Percentiles rank a stretch among this genome's conserved stretches.
These are phyloP conservation scores for Coccomyxa sp. DNA, from an alignment of 139 green algal species.

Conservation along the genomic window DNA sequence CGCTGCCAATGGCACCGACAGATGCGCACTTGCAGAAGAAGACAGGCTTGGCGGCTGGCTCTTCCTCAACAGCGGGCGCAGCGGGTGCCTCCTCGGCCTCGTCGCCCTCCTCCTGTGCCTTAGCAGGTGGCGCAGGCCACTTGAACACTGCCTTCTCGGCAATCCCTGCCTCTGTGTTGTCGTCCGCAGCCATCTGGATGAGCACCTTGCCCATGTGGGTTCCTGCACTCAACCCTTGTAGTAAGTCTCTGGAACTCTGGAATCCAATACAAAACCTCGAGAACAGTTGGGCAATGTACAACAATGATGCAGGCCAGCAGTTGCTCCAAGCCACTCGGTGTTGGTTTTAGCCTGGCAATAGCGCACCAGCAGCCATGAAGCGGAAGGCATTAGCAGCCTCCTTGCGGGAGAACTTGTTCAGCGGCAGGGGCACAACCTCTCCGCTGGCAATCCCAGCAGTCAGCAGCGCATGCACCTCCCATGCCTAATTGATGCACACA, in stretches of 20 bases:
- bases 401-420: background rate
- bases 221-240: background rate
- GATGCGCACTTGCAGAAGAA: background rate
- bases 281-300: no score
- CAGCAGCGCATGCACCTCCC: conserved; percentile 5
- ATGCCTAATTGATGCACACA: background rate
- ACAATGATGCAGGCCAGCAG: no score
- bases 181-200: conserved; percentile 1
- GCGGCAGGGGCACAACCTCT: background rate
- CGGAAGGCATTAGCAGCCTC: background rate
- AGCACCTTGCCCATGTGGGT: conserved; percentile 5
- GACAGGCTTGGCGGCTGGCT: background rate
- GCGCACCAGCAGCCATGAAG: background rate
- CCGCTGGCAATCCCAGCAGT: background rate
- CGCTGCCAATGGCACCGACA: background rate
- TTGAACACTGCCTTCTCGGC: background rate
- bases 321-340: no score
- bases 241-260: no score
- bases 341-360: no score
- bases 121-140: background rate
- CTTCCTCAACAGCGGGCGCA: background rate
- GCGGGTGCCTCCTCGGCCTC: background rate
- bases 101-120: background rate
- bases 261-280: no score
- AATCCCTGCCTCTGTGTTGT: background rate